A percentile compares a stretch with the other conserved stretches of the same genome.
Evolutionary conservation across 2,329 filamentous ascomycete species (phyloP).

Genomic region (Chrysosporium keratinophilum): DNA sequence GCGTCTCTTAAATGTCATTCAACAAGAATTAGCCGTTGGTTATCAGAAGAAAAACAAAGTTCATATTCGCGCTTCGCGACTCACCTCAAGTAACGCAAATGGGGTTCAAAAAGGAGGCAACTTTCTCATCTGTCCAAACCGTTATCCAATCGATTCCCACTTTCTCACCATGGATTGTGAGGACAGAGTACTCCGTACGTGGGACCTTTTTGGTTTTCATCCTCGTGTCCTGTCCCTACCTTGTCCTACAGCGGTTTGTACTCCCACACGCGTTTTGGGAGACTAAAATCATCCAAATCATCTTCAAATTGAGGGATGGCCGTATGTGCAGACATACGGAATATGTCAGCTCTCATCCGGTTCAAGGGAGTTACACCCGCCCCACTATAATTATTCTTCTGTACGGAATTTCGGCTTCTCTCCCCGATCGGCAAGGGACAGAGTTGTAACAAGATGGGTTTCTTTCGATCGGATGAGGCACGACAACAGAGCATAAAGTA

Average conservation of each 20-base stretch:
- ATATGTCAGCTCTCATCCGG: not conserved
- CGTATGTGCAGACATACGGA: too few species aligned
- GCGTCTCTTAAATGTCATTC: not conserved
- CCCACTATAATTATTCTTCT: not conserved
- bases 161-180: too few species aligned
- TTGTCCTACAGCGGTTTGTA: too few species aligned
- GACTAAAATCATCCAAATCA: too few species aligned
- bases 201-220: too few species aligned
- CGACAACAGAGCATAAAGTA: not conserved
- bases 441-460: not conserved
- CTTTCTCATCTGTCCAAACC: too few species aligned
- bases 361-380: not conserved
- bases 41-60: not conserved
- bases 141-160: too few species aligned
- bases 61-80: not conserved
- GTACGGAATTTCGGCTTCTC: slow-evolving; percentile 5
- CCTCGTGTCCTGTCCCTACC: too few species aligned
- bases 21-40: not conserved
- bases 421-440: not conserved
- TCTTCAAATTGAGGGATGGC: not conserved
- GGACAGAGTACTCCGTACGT: too few species aligned
- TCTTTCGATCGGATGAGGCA: not conserved
- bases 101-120: not conserved
- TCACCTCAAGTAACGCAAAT: not conserved
- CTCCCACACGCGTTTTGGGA: too few species aligned